Percentiles rank a stretch among this genome's conserved stretches.
Conservation (phyloP, 2,329 filamentous ascomycete species). For the Phaeophleospora eucalypticola region DNA sequence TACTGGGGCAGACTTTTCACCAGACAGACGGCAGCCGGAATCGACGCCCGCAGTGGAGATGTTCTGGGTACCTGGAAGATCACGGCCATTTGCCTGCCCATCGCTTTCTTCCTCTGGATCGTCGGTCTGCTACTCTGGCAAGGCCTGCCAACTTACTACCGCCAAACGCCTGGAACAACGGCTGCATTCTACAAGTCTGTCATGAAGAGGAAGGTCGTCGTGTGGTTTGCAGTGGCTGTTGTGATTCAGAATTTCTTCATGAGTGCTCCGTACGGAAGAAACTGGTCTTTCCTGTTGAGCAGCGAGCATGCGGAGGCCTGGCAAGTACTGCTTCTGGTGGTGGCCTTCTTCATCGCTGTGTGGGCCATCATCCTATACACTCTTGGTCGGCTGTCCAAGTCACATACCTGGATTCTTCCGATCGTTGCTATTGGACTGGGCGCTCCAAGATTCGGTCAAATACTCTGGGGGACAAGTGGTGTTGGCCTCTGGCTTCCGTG, state of each 20-base stretch:
- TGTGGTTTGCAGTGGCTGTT: conserved; percentile 63
- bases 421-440: conserved; percentile 62
- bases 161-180: conserved; percentile 57
- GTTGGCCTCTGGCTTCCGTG: conserved; percentile 60
- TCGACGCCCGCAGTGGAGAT: conserved; percentile 32
- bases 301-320: conserved; percentile 52
- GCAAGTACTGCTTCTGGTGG: conserved; percentile 53
- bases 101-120: conserved; percentile 52
- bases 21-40: conserved; percentile 39
- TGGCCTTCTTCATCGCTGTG: conserved; percentile 50
- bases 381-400: conserved; percentile 52
- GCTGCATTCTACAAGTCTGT: conserved; percentile 62
- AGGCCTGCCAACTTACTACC: conserved; percentile 63
- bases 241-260: conserved; percentile 64
- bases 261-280: conserved; percentile 60
- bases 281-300: conserved; percentile 60
- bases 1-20: conserved; percentile 59
- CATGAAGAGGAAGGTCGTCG: conserved; percentile 57
- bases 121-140: conserved; percentile 52
- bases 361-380: conserved; percentile 51
- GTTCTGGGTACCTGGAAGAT: conserved; percentile 22
- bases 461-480: conserved; percentile 60
- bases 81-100: conserved; percentile 52
- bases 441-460: conserved; percentile 62
- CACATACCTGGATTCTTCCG: conserved; percentile 61